Conservation (phyloP, 352 stramenopile genomes). For the Phytophthora macrochlamydospora region DNA sequence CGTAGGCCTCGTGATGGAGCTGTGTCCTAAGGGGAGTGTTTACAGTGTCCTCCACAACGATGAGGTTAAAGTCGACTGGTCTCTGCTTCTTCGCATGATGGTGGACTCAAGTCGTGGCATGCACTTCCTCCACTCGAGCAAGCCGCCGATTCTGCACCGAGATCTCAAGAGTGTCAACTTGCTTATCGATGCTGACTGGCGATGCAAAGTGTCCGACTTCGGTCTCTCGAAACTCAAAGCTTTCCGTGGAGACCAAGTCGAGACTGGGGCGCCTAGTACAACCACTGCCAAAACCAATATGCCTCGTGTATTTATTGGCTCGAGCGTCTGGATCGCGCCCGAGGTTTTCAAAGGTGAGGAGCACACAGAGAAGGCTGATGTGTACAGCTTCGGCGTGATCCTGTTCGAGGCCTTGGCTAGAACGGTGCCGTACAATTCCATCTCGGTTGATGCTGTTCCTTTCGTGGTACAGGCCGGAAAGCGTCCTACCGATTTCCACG, state of each 20-base stretch:
- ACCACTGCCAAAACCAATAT: constrained; percentile 18
- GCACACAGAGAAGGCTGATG: constrained; percentile 89
- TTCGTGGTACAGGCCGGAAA: constrained; percentile 84
- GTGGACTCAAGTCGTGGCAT: constrained; percentile 88
- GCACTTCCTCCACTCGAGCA: constrained; percentile 92
- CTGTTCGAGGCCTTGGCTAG: constrained; percentile 75
- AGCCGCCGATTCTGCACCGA: constrained; percentile 87
- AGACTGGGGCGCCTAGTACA: constrained; percentile 23
- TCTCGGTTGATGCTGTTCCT: constrained; percentile 82
- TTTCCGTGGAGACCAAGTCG: constrained; percentile 62
- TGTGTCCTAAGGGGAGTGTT: constrained; percentile 86
- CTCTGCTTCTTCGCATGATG: constrained; percentile 85
- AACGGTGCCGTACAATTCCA: constrained; percentile 73
- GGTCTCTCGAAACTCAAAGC: constrained; percentile 87
- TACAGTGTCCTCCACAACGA: constrained; percentile 83
- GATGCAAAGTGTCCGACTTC: constrained; percentile 92
- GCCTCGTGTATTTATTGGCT: constrained; percentile 75
- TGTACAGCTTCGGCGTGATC: constrained; percentile 90
- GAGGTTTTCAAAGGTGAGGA: constrained; percentile 89
- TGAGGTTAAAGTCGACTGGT: constrained; percentile 87
- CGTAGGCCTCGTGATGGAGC: constrained; percentile 89
- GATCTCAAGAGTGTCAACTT: constrained; percentile 92
- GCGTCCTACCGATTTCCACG: constrained; percentile 76
- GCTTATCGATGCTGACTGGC: constrained; percentile 88
- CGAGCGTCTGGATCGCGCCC: constrained; percentile 90